These are phyloP conservation scores for Seiridium unicorne DNA, from an alignment of 2,329 filamentous ascomycete species.

Conservation along the genomic window DNA sequence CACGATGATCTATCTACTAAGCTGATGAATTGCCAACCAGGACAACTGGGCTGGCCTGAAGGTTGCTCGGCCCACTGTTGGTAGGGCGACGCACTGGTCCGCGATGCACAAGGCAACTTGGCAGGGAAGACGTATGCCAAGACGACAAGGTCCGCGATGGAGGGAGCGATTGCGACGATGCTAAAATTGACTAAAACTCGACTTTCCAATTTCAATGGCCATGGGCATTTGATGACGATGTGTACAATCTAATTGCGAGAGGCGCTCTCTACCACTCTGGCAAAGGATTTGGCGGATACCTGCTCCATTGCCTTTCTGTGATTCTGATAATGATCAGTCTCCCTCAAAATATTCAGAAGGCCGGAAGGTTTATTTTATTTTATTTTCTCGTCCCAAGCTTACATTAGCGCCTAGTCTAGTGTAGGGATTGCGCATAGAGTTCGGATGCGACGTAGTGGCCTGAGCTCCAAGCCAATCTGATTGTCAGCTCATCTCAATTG, in stretches of 20 bases:
- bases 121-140: slow-evolving; percentile 7
- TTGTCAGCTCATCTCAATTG: slow-evolving; percentile 5
- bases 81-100: background rate
- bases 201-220: slow-evolving; percentile 2
- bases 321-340: no score
- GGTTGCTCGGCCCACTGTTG: slow-evolving; percentile 1
- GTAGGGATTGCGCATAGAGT: background rate
- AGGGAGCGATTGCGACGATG: background rate
- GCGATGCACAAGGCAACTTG: background rate
- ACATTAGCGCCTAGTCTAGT: no score
- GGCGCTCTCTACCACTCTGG: no score
- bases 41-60: background rate
- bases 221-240: background rate
- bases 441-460: background rate
- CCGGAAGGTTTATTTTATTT: no score
- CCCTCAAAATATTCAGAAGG: no score
- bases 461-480: background rate
- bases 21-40: background rate
- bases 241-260: background rate
- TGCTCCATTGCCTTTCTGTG: no score
- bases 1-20: background rate
- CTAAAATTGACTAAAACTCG: background rate
- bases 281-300: no score
- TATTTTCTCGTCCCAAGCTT: no score
- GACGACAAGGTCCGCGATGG: slow-evolving; percentile 2